Evolutionary conservation across 1,139 yeast species (phyloP), one percentile per base, ranked within the genome.

Genomic region (Citeromyces hawaiiensis): DNA sequence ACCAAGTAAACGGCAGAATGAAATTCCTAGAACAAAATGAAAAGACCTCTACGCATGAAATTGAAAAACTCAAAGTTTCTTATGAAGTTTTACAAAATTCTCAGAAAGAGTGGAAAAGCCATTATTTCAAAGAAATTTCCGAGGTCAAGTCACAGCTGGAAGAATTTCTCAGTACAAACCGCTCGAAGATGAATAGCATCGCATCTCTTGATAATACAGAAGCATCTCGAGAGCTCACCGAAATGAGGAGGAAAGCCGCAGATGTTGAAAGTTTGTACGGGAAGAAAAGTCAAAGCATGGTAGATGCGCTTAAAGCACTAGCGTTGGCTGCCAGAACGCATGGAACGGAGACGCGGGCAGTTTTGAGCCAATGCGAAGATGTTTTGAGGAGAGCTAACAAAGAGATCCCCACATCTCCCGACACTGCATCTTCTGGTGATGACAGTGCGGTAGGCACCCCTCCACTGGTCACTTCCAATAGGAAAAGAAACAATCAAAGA

Each of bases 1-100:
- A 70, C 41, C 66, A 67, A 41, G 55, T 75, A 50, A 70, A 70
- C 45, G 61, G 67, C 34, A 62, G 76, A 44, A 60, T 73, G 47
- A 67, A 66, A 17, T 66, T 64, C 43, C 56, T 72, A 35, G 72
- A 69, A 43, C 69, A 66, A 38, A 65, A 67, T 41, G 74, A 73
- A 36, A 59, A 63, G 2, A 50, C 60, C 4, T 58, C 72, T 16
- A 62, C 67, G 6, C 65, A 74, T 2, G 85, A 81, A 52, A 60
- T 60, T 42, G 79, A 76, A 51, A 57, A 81, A 47, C 59, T 76
- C 39, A 71, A 76, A 48, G 68, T 67, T 37, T 74, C 82, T 11
- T 79, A 80, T 52, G 83, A 79, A 47, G 71, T 82, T 1, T 53
- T 81, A 25, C 60, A 70, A 25, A 68, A 70, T 4, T 63, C 78